Evolutionary conservation across 2,329 filamentous ascomycete genomes (phyloP), one percentile per base, ranked within the genome.

Genomic region (Nothomitra cinnamomea): DNA sequence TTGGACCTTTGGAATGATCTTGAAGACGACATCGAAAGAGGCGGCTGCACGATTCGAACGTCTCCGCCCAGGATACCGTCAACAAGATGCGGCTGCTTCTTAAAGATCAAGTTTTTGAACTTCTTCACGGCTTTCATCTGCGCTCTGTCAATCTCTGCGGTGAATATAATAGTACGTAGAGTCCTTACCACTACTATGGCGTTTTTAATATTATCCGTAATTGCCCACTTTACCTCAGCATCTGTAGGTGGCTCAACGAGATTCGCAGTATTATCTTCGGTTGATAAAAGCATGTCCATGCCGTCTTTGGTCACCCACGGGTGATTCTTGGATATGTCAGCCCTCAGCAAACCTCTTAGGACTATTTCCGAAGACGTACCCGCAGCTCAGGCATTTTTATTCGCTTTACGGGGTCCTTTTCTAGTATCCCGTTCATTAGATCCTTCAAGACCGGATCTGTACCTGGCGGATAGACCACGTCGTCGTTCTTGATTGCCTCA

Each of bases 301-400:
- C 87, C 89, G 54, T 77, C 69, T 61, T 80, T 84, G 4, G 90
- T 96, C 13, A 98, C 87, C 92, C 92, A 98, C 0, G 87, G 79
- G 64, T 98, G 92, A 61, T 83, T 78, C 90, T 95, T 57, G 19
- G 17, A 12, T 13, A 2, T 19, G 45, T 35, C n/a, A 49, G 45
- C 28, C 5, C 28, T 49, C 12, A 49, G 13, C 22, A 53, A 50
- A 25, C 7, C 3, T 51, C 25, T 60, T 48, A 62, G 19, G 13
- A 19, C 12, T 12, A 38, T 52, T 17, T 25, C 8, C 13, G 10
- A 42, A 38, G 17, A 67, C 83, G 67, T 73, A 95, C 89, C 61
- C 92, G 77, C 49, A 96, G 68, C 60, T 88, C 80, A 2, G 75
- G 69, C 83, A 98, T 94, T 1, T 72, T 83, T 57, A 96, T 94